Evolutionary conservation across 2,329 filamentous ascomycete species (phyloP).

Genomic region (Hymenoscyphus linearis): DNA sequence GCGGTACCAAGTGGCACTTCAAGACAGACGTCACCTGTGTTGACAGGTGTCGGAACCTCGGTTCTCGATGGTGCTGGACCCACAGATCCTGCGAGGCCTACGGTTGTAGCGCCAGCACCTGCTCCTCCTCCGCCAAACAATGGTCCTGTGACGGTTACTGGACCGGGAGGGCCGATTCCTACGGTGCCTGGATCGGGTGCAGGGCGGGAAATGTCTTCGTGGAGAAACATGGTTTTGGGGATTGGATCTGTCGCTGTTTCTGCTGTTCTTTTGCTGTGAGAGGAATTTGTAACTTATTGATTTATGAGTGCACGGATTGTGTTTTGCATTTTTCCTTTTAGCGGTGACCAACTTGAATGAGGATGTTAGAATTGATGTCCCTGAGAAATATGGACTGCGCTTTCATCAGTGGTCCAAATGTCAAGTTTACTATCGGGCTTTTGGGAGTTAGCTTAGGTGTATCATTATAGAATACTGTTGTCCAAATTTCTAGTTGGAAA

Average conservation of each 20-base stretch:
- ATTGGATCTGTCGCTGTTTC: neutral
- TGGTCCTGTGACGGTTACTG: conserved; percentile 2
- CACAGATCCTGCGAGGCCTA: neutral
- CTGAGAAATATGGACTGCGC: no score
- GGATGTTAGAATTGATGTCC: no score
- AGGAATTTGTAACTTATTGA: neutral
- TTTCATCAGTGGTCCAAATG: no score
- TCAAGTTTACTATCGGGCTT: no score
- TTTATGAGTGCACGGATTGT: neutral
- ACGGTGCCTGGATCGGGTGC: neutral
- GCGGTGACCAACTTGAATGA: no score
- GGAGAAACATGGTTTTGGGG: neutral
- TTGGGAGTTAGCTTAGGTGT: no score
- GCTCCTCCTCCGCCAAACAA: neutral
- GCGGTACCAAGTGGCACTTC: neutral
- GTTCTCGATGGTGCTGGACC: neutral
- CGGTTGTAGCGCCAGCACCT: neutral
- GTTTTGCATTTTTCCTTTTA: neutral
- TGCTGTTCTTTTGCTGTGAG: neutral
- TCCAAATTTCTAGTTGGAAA: no score
- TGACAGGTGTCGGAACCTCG: neutral
- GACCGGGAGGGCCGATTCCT: neutral
- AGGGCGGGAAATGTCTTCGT: neutral
- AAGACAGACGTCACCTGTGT: neutral
- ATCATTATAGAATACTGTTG: no score